Evolutionary conservation across 2,329 filamentous ascomycete genomes (phyloP).

Genomic region (Colletotrichum agaves): DNA sequence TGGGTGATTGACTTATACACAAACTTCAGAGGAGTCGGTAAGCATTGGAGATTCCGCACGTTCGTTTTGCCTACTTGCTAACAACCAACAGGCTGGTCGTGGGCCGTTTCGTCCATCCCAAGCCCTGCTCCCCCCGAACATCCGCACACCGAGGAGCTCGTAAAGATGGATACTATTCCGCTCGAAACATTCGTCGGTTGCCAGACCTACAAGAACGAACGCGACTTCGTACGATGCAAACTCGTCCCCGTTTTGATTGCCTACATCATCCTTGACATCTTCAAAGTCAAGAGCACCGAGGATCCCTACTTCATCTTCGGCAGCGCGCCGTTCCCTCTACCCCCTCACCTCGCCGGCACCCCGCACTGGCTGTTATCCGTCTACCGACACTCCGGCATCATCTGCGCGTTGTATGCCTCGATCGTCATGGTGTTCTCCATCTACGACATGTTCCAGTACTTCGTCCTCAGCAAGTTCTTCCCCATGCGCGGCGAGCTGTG

Average conservation of each 20-base stretch:
- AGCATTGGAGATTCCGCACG: constrained; percentile 33
- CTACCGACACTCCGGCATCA: constrained; percentile 67
- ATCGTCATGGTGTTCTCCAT: constrained; percentile 71
- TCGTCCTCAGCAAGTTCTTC: constrained; percentile 61
- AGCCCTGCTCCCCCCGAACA: constrained; percentile 53
- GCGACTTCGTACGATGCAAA: constrained; percentile 57
- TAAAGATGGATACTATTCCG: constrained; percentile 55
- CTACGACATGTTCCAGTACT: constrained; percentile 66
- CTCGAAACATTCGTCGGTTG: constrained; percentile 58
- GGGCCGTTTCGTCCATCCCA: constrained; percentile 62
- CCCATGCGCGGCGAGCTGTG: constrained; percentile 62
- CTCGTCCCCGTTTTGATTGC: constrained; percentile 59
- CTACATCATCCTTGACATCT: constrained; percentile 76
- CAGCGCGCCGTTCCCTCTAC: constrained; percentile 49
- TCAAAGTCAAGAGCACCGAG: constrained; percentile 75
- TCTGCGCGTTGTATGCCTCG: constrained; percentile 67
- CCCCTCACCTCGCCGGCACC: constrained; percentile 56
- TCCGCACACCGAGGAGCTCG: constrained; percentile 50
- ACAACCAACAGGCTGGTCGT: constrained; percentile 64
- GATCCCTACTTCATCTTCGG: constrained; percentile 82
- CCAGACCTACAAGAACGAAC: constrained; percentile 53
- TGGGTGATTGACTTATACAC: constrained; percentile 67
- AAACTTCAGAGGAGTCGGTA: constrained; percentile 66
- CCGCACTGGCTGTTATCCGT: constrained; percentile 59
- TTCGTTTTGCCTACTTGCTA: neutral